Base-by-base conservation (phyloP, 768 basidiomycete genomes). In the Brasilioporus rufonigricans region DNA sequence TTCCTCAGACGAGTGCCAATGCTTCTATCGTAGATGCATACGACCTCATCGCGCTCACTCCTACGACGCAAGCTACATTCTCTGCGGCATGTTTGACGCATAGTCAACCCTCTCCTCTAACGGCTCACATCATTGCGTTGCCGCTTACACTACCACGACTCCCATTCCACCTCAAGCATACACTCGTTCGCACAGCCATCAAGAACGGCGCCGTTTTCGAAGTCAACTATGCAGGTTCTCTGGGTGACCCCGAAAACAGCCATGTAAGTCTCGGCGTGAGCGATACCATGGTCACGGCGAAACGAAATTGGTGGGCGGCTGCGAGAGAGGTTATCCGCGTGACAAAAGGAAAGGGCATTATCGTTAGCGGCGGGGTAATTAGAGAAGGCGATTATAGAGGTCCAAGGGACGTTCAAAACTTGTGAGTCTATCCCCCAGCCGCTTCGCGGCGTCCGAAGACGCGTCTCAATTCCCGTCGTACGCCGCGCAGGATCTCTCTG, bases 171-270 rank as follows among this genome's bases (percentile, higher is more conserved):
- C 77, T 94, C 64, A 92, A 89, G 64, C 91, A 92, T 64, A 93
- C 92, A 0, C 76, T 92, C 44, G 80, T 93, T 31, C 83, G 89
- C 41, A 86, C 87, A 0, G 90, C 93, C 1, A 76, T 91, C 24
- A 86, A 85, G 60, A 90, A 91, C 57, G 92, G 92, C 10, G 86
- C 86, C 0, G 86, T 85, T 0, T 93, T 95, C 63, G 92, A 93
- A 69, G 80, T 94, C 44, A 79, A 77, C 58, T 93, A 93, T 57
- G 83, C 82, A 0, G 87, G 88, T 14, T 87, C 89, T 0, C 70
- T 93, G 0, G 84, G 81, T 1, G 84, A 85, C 45, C 76, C 78
- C 19, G 83, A 85, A 44, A 54, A 76, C 0, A 60, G 73, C 19
- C 67, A 82, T n/a, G n/a, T n/a, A n/a, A n/a, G n/a, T n/a, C n/a